Base-by-base conservation (phyloP, 1,139 yeast genomes). In the Diutina ranongensis region DNA sequence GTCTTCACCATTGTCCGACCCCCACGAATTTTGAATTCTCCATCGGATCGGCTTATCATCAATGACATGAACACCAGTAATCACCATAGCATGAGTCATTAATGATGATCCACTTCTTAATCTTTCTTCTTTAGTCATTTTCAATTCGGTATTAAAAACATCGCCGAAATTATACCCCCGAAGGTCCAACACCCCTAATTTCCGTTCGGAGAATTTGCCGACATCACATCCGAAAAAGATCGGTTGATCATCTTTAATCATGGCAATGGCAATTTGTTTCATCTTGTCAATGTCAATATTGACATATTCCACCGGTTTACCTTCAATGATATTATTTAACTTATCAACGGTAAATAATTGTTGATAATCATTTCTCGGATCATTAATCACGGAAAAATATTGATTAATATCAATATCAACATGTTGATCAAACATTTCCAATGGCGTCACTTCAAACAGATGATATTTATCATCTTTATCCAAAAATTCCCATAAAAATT, bases 11-110 rank as follows among this genome's bases (percentile, higher is more conserved):
- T 73, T 69, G 41, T 74, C 83, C 47, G 75, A 73, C 51, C 94
- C 94, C 95, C 95, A 85, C 2, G 94, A 83, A 65, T 85, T 85
- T 60, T 85, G 89, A 46, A 86, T 87, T 60, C 82, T 77, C 79
- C 89, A 85, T 58, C 94, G 74, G 12, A 78, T 64, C 9, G 94
- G 92, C 16, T 49, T 47, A 8, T 64, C 61, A 49, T 69, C 74
- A 16, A 38, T 20, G 45, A 70, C 56, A 60, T 84, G 89, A 44
- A 83, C 92, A 15, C 80, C 85, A 27, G 82, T 76, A 54, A 86
- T 75, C 18, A 80, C 73, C 95, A 86, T 85, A 35, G 95, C 95
- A 56, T 85, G 95, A 13, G 94, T 84, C 94, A 85, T 85, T 49
- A 68, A 68, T 2, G 83, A 76, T 1, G 82, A 55, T 49, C 66